Conservation (phyloP, 2,329 filamentous ascomycete genomes). For the Aspergillus fijiensis region DNA sequence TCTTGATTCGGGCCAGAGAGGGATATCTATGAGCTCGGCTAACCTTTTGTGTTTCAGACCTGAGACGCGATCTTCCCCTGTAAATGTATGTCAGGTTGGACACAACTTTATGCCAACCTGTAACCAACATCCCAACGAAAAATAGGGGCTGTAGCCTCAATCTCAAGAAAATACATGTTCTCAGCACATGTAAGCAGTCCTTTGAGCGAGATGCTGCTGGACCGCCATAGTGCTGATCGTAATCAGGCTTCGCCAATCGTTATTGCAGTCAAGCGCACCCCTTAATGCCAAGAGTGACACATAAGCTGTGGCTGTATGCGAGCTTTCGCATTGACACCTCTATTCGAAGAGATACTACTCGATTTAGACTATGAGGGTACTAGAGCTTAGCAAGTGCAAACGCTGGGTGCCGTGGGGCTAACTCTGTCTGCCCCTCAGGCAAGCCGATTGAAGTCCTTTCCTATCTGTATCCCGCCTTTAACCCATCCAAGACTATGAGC, state of each 20-base stretch:
- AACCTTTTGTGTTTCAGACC: not conserved
- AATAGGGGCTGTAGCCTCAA: not conserved
- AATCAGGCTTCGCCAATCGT: not conserved
- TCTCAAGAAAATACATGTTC: not conserved
- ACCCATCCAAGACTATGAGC: not conserved
- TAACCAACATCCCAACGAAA: not conserved
- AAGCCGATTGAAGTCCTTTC: too few species aligned
- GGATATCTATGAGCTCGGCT: too few species aligned
- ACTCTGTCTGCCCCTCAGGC: too few species aligned
- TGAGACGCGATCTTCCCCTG: not conserved
- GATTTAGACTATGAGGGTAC: not conserved
- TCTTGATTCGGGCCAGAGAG: too few species aligned
- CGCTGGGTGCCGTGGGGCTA: too few species aligned
- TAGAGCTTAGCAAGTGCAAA: not conserved
- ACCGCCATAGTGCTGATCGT: not conserved
- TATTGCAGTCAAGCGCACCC: not conserved
- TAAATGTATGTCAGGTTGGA: not conserved
- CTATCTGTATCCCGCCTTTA: not conserved
- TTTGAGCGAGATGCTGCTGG: not conserved
- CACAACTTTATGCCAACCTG: not conserved
- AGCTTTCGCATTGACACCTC: not conserved
- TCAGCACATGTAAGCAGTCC: not conserved
- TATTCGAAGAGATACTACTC: not conserved
- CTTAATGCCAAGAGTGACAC: not conserved
- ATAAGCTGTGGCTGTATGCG: not conserved